Base-by-base conservation (phyloP, 2,329 filamentous ascomycete genomes). In the Talaromyces sp. region DNA sequence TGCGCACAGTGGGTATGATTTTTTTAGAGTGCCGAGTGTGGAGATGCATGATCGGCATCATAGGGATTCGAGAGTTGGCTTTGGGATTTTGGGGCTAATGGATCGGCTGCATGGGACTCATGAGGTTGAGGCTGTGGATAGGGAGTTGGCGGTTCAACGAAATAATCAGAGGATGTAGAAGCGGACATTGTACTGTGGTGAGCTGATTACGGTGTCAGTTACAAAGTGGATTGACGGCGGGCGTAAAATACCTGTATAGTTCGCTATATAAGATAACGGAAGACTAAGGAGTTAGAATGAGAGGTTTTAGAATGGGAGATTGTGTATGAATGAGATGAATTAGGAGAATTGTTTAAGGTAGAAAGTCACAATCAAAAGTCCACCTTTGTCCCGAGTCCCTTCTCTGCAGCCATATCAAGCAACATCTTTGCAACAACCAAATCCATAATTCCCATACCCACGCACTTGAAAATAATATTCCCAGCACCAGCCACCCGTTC, bases 391-490 rank as follows among this genome's bases (percentile, higher is more conserved):
- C 63, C 63, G 38, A 61, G 29, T 1, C 60, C 60, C 21, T 55
- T 35, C 35, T 71, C 69, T 19, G 51, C 64, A 17, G 75, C 76
- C 61, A 78, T 64, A 14, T 72, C 68, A 57, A 79, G 67, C 60
- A 79, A 59, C 61, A 73, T 73, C 64, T 73, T 75, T 8, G 76
- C 79, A 57, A 81, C 72, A 9, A 77, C 75, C 52, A 82, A 64
- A 69, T 82, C 80, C 76, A 81, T 82, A 46, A 82, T 71, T 0
- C 79, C 79, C 67, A 82, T 74, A 0, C 80, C 80, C 8, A 82
- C 80, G 62, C 79, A 80, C 64, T 82, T 82, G 54, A 80, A 81
- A 1, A 82, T 68, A 31, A 80, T 71, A 66, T 79, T 78, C 1
- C 71, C 73, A 0, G 26, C 70, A 65, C n/a, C 67, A 60, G 0